These are phyloP conservation scores for Sporothrix dimorphospora DNA, from an alignment of 2,329 filamentous ascomycete genomes.

Conservation along the genomic window DNA sequence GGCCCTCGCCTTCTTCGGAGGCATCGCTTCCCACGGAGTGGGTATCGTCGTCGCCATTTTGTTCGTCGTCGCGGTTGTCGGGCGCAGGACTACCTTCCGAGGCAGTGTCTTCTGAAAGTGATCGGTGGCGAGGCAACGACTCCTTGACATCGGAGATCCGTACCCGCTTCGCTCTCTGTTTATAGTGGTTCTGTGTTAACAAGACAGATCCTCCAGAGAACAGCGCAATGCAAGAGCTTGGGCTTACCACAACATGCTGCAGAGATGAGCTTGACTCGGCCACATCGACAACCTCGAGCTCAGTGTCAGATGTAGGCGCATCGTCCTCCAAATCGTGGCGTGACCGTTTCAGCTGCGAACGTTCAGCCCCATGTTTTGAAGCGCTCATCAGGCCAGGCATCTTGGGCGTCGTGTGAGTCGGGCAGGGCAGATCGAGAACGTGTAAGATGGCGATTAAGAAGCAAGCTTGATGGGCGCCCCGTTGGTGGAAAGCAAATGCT, in stretches of 20 bases:
- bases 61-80: neutral
- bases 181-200: neutral
- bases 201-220: neutral
- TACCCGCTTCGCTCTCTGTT: constrained; percentile 42
- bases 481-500: neutral
- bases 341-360: constrained; percentile 47
- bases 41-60: constrained; percentile 27
- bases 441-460: neutral
- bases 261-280: constrained; percentile 48
- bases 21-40: constrained; percentile 7
- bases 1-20: constrained; percentile 36
- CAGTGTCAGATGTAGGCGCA: constrained; percentile 39
- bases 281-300: constrained; percentile 41
- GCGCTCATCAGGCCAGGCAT: constrained; percentile 39
- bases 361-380: neutral
- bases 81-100: neutral
- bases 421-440: neutral
- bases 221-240: neutral
- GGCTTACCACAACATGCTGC: constrained; percentile 45
- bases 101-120: neutral
- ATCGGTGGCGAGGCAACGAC: neutral
- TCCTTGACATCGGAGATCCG: constrained; percentile 42
- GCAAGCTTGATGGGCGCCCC: neutral
- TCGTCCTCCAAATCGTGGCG: constrained; percentile 43
- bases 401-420: neutral